A percentile compares a stretch with the other conserved stretches of the same genome.
These are phyloP conservation scores for Senecio squalidus DNA, from an alignment of 140 eudicot genomes.

Conservation along the genomic window DNA sequence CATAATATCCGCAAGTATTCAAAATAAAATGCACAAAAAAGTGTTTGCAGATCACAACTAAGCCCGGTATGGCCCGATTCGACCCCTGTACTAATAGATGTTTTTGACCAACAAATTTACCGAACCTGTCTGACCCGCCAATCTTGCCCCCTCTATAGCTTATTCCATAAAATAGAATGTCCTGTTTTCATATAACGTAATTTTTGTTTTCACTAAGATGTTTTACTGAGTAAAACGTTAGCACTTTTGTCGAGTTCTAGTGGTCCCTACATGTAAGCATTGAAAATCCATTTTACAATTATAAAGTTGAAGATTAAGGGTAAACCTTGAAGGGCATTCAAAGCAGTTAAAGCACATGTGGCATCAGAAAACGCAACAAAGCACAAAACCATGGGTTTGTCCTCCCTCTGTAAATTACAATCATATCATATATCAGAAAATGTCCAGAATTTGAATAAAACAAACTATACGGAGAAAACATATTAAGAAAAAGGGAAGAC, in stretches of 20 bases:
- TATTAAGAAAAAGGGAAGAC: background rate
- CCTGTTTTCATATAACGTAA: background rate
- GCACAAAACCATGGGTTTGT: conserved; percentile 70
- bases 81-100: background rate
- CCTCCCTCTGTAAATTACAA: conserved; percentile 51
- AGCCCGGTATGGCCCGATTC: background rate
- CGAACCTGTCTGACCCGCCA: no score
- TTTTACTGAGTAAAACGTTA: background rate
- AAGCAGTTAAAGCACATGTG: conserved; percentile 71
- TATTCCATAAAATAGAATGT: background rate
- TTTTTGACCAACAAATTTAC: background rate
- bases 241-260: background rate
- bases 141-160: background rate
- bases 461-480: background rate
- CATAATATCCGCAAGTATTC: background rate
- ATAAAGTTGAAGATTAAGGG: background rate
- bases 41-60: background rate
- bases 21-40: background rate
- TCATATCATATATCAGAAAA: conserved; percentile 1
- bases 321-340: conserved; percentile 83
- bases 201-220: background rate
- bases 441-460: background rate
- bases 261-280: background rate
- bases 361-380: conserved; percentile 72
- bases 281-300: background rate